Conservation (phyloP, 2,329 filamentous ascomycete genomes). For the Huntiella abstrusa region DNA sequence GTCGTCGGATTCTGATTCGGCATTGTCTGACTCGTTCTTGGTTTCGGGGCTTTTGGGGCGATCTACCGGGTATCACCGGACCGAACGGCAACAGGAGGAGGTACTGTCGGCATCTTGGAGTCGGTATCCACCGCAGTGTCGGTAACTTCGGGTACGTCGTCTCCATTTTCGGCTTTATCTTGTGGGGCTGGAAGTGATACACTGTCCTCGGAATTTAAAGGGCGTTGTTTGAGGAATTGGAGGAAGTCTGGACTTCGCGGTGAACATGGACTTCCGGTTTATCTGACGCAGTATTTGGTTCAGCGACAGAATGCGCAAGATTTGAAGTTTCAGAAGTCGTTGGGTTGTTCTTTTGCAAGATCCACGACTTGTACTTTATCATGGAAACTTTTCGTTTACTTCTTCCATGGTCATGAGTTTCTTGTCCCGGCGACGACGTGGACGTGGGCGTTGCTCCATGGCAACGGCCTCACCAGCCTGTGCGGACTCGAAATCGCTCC, state of each 20-base stretch:
- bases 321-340: slow-evolving; percentile 5
- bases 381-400: slow-evolving; percentile 91
- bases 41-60: background rate
- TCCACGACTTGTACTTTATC: slow-evolving; percentile 93
- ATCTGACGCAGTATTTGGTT: background rate
- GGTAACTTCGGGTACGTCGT: background rate
- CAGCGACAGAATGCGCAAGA: background rate
- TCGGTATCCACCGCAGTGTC: background rate
- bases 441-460: slow-evolving; percentile 63
- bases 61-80: background rate
- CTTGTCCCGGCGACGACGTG: slow-evolving; percentile 79
- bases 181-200: background rate
- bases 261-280: background rate
- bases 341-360: slow-evolving; percentile 27
- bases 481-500: slow-evolving; percentile 31
- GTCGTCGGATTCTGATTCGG: slow-evolving; percentile 32
- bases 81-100: slow-evolving; percentile 5
- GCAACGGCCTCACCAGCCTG: slow-evolving; percentile 81
- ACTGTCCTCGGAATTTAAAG: background rate
- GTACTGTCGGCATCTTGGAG: background rate
- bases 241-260: background rate
- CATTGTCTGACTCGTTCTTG: slow-evolving; percentile 12
- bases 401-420: slow-evolving; percentile 99
- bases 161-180: slow-evolving; percentile 6
- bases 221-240: background rate